Percentiles rank a stretch among this genome's conserved stretches.
These are phyloP conservation scores for Boletus pseudopeckii DNA, from an alignment of 768 basidiomycete genomes.

Conservation along the genomic window DNA sequence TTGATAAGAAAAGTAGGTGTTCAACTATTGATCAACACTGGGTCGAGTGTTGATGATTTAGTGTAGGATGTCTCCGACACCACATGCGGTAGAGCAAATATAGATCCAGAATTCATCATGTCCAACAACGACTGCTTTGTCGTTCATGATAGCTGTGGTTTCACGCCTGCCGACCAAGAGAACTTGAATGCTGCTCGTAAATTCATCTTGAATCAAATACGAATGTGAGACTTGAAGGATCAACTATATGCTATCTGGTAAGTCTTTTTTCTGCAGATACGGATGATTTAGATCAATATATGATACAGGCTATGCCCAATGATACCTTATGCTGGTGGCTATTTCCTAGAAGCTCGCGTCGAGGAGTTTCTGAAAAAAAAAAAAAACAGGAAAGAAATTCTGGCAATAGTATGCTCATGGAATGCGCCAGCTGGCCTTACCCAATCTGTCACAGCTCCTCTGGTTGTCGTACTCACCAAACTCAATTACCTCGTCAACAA, in stretches of 20 bases:
- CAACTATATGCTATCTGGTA: constrained; percentile 7
- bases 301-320: not conserved
- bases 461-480: constrained; percentile 8
- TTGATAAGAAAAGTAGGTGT: not conserved
- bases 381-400: not conserved
- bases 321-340: not conserved
- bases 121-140: not conserved
- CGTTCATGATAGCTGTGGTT: constrained; percentile 4
- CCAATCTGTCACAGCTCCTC: not conserved
- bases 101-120: not conserved
- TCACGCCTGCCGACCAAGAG: not conserved
- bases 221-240: not conserved
- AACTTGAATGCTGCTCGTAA: not conserved
- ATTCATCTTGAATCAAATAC: not conserved
- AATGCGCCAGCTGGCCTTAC: not conserved
- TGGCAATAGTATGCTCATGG: constrained; percentile 3
- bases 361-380: constrained; percentile 5
- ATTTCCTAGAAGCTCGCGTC: not conserved
- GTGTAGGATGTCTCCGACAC: constrained; percentile 1
- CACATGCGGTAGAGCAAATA: not conserved
- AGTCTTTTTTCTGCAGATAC: not conserved
- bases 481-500: not conserved
- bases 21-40: not conserved
- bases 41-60: not conserved
- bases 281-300: not conserved